Conservation (phyloP, 2,329 filamentous ascomycete genomes). For the Fonsecaea nubica region DNA sequence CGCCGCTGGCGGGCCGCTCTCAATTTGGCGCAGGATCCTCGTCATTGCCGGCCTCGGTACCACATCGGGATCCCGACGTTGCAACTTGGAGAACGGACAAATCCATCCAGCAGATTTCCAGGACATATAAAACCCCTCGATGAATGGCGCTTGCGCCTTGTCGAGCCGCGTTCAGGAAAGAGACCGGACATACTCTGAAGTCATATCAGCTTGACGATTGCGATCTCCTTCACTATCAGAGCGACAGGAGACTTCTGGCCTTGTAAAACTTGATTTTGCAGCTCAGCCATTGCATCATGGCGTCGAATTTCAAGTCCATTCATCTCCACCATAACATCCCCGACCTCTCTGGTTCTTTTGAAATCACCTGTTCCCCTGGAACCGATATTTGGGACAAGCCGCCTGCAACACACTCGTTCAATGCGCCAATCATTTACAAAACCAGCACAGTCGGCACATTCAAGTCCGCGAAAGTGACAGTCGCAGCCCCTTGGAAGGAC, state of each 20-base stretch:
- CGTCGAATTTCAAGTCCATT: conserved; percentile 25
- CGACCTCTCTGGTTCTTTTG: conserved; percentile 52
- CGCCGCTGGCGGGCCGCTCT: not conserved
- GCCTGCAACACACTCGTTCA: conserved; percentile 69
- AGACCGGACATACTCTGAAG: not conserved
- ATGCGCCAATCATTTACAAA: conserved; percentile 56
- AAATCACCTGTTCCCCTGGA: conserved; percentile 62
- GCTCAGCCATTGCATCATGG: conserved; percentile 18
- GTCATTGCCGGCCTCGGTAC: not conserved
- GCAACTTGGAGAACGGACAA: conserved; percentile 1
- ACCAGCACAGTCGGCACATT: conserved; percentile 63
- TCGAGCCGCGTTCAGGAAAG: not conserved
- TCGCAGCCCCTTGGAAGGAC: conserved; percentile 65
- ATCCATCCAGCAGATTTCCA: not conserved
- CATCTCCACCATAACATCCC: conserved; percentile 36
- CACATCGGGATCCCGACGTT: not conserved
- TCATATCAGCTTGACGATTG: not conserved
- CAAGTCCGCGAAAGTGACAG: conserved; percentile 66
- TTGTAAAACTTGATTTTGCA: not conserved
- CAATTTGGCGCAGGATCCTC: not conserved
- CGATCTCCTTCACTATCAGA: not conserved
- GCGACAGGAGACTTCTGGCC: not conserved
- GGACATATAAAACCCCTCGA: not conserved
- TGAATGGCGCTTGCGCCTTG: not conserved
- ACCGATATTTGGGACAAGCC: conserved; percentile 83